Base-by-base conservation (phyloP, 768 basidiomycete genomes). In the Candolleomyces eurysporus region DNA sequence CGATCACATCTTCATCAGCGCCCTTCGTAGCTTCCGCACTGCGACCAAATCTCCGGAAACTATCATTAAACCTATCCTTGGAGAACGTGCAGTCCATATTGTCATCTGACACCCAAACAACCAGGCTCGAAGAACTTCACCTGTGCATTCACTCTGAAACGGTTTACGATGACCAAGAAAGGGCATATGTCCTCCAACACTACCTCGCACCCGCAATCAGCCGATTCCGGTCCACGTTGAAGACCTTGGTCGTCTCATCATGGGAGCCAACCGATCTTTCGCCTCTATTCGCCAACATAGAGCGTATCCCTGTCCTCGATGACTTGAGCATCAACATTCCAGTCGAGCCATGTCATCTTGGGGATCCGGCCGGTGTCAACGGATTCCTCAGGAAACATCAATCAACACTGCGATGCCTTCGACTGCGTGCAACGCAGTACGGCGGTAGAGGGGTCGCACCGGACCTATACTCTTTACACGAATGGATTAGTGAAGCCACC, bases 251-350 rank as follows among this genome's bases (percentile, higher is more conserved):
- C 32, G 73, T 82, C 48, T 75, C 77, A 58, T 68, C 78, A 4
- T 79, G 79, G 74, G 78, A 79, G 57, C 76, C 80, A 1, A 71
- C 79, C n/a, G 76, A 81, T 59, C 70, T 80, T 30, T 71, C 78
- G 0, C 79, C 77, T 2, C 68, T 82, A 55, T 78, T 82, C 63
- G 65, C 62, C 48, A 65, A 74, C 19, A 70, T 81, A 58, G 60
- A 65, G 7, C 60, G 63, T 56, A 63, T 81, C 8, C 71, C 76
- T 16, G 65, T 50, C 39, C 72, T 80, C 16, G 70, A 73, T 14
- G 73, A 73, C 50, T 72, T 80, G 39, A 70, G 70, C 46, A 64
- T 83, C 45, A 71, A 75, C 36, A 75, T 83, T 52, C 81, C 80
- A 11, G 68, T 78, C 53, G 73, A 77, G 31, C 57, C 67, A 14